Conservation (phyloP, 2,329 filamentous ascomycete genomes). For the Botrytis byssoidea region DNA sequence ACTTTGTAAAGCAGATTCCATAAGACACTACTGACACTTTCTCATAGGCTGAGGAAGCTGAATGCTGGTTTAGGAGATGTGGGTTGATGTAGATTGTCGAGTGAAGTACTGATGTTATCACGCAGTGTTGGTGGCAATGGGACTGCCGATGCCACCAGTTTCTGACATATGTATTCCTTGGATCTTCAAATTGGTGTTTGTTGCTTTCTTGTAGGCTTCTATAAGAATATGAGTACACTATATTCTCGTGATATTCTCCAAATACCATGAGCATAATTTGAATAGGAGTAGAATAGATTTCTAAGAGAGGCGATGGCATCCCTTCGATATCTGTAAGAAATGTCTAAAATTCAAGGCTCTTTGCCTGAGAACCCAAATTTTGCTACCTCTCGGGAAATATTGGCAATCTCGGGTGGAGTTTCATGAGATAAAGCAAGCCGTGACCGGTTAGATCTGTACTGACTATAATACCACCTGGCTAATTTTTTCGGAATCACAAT, state of each 20-base stretch:
- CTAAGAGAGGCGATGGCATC: background rate
- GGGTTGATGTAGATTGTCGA: background rate
- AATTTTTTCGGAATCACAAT: background rate
- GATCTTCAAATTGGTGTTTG: background rate
- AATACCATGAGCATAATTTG: background rate
- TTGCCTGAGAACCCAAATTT: background rate
- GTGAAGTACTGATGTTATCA: background rate
- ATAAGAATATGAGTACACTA: background rate
- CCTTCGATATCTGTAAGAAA: background rate
- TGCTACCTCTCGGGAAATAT: background rate
- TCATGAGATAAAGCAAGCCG: background rate
- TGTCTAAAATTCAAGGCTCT: no score
- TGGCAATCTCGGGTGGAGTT: background rate
- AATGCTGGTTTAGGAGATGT: background rate
- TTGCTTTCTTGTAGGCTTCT: background rate
- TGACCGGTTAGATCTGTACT: background rate
- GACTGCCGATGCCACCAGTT: background rate
- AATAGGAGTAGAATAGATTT: background rate
- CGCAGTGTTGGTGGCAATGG: background rate
- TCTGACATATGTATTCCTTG: background rate
- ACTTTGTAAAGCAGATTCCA: no score
- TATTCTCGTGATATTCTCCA: background rate
- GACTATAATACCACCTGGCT: background rate
- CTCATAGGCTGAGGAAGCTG: background rate
- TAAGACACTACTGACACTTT: background rate